A percentile compares a stretch with the other conserved stretches of the same genome.
Evolutionary conservation across 2,329 filamentous ascomycete genomes (phyloP).

Genomic region (Stachybotrys chartarum): DNA sequence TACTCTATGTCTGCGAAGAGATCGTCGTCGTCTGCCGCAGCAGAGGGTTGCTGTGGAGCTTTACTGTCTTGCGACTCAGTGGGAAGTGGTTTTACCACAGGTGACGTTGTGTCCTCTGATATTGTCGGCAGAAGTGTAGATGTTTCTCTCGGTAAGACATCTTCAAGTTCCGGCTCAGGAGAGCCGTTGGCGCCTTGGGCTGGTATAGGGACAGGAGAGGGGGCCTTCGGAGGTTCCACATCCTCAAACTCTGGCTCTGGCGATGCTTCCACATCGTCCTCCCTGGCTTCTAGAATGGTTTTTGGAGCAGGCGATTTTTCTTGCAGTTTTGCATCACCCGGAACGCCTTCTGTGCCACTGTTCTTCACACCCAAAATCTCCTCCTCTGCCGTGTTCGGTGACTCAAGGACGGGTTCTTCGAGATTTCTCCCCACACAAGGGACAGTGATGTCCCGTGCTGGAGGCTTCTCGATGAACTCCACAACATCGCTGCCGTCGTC

Average conservation of each 20-base stretch:
- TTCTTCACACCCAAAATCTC: constrained; percentile 1
- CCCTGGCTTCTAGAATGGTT: neutral
- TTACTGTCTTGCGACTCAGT: constrained; percentile 1
- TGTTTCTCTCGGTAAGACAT: constrained; percentile 20
- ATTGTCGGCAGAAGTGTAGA: neutral
- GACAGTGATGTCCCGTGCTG: constrained; percentile 9
- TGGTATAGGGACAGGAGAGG: constrained; percentile 5
- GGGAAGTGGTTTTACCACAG: neutral
- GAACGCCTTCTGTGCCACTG: constrained; percentile 1
- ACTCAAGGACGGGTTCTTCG: too few relatives aligned
- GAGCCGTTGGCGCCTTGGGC: constrained; percentile 19
- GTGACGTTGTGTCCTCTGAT: neutral
- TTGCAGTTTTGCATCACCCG: neutral
- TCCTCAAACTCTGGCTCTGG: constrained; percentile 28
- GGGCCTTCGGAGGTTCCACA: constrained; percentile 15
- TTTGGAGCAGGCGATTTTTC: neutral
- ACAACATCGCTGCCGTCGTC: constrained; percentile 46
- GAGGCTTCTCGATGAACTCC: constrained; percentile 46
- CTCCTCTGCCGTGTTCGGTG: too few relatives aligned
- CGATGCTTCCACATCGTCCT: neutral
- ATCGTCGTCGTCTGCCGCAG: constrained; percentile 28
- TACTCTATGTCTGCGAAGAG: constrained; percentile 56
- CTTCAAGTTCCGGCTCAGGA: constrained; percentile 28
- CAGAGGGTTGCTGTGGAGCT: constrained; percentile 6
- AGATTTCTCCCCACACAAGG: too few relatives aligned